Percentiles rank a stretch among this genome's conserved stretches.
These are phyloP conservation scores for Salix dunnii DNA, from an alignment of 345 rosid species.

Conservation along the genomic window DNA sequence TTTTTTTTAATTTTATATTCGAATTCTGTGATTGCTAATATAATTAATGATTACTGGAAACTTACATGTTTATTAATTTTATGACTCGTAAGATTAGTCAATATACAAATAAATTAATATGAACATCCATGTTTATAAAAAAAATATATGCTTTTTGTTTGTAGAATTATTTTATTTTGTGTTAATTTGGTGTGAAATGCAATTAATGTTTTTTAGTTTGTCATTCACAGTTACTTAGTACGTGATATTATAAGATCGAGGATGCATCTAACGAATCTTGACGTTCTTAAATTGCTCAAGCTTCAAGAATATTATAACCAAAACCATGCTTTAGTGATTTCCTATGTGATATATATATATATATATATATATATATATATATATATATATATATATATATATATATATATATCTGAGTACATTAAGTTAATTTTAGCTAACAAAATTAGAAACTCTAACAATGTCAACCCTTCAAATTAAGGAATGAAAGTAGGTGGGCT, in stretches of 20 bases:
- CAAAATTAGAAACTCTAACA: not conserved
- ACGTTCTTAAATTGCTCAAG: not conserved
- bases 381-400: too few species aligned
- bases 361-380: too few species aligned
- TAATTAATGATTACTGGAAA: too few species aligned
- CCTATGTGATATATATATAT: not conserved
- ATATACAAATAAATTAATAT: fast-evolving
- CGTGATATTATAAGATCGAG: too few species aligned
- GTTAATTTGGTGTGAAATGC: not conserved
- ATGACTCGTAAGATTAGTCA: too few species aligned
- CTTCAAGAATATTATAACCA: not conserved
- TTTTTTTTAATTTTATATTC: fast-evolving
- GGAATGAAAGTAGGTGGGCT: not conserved
- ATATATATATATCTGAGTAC: not conserved
- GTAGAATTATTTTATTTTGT: too few species aligned
- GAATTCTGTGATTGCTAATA: too few species aligned
- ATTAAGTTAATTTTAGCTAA: not conserved
- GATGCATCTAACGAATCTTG: not conserved
- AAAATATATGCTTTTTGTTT: too few species aligned
- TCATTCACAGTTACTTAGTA: too few species aligned
- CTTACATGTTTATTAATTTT: too few species aligned
- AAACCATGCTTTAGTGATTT: not conserved
- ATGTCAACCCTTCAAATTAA: not conserved
- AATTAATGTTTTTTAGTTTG: not conserved
- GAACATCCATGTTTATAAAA: too few species aligned